Evolutionary conservation across 352 stramenopile species (phyloP).

Genomic region (Phytophthora ramorum): DNA sequence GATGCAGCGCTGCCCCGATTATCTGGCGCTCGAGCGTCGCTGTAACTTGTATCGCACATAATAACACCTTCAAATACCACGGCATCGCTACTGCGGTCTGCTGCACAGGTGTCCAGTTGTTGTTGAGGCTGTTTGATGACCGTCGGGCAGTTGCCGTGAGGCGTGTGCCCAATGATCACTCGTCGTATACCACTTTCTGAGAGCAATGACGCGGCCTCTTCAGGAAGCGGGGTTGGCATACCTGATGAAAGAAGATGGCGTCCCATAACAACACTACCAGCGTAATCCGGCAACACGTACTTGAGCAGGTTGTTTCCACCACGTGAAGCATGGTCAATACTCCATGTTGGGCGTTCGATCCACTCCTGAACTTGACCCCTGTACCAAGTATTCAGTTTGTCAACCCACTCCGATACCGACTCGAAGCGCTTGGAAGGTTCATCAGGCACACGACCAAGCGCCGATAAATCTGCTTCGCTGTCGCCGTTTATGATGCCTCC

Average conservation of each 20-base stretch:
- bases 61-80: slow-evolving; percentile 80
- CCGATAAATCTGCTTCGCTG: slow-evolving; percentile 42
- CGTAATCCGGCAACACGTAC: slow-evolving; percentile 72
- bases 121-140: slow-evolving; percentile 68
- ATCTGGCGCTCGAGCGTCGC: slow-evolving; percentile 69
- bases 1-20: slow-evolving; percentile 84
- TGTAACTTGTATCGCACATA: slow-evolving; percentile 95
- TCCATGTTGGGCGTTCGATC: slow-evolving; percentile 84
- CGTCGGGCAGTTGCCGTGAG: slow-evolving; percentile 92
- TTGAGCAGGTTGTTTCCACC: slow-evolving; percentile 74
- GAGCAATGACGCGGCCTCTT: slow-evolving; percentile 57
- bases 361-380: slow-evolving; percentile 74
- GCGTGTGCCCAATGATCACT: slow-evolving; percentile 93
- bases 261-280: slow-evolving; percentile 77
- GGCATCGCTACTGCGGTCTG: slow-evolving; percentile 11
- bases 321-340: slow-evolving; percentile 49
- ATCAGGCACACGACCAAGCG: slow-evolving; percentile 81
- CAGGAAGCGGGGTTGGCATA: slow-evolving; percentile 71
- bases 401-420: slow-evolving; percentile 60
- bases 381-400: slow-evolving; percentile 89
- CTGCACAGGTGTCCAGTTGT: slow-evolving; percentile 13
- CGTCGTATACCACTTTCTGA: slow-evolving; percentile 78
- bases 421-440: slow-evolving; percentile 37
- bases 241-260: slow-evolving; percentile 73
- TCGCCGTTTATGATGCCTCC: slow-evolving; percentile 81